Evolutionary conservation across 2,329 filamentous ascomycete genomes (phyloP).

Genomic region (Exophiala mesophila): DNA sequence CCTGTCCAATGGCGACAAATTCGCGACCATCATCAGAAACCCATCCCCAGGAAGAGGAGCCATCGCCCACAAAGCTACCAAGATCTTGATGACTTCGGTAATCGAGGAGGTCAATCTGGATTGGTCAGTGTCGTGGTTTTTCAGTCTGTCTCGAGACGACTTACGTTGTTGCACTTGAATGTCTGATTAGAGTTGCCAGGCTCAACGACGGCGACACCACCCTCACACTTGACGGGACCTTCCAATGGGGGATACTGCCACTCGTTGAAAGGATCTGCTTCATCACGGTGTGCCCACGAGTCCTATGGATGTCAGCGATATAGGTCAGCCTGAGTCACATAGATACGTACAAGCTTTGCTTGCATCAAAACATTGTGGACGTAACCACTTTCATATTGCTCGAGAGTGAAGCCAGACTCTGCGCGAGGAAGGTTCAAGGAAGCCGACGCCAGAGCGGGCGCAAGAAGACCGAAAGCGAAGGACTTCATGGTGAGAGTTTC

Average conservation of each 20-base stretch:
- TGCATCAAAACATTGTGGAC: slow-evolving; percentile 15
- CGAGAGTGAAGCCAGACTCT: background rate
- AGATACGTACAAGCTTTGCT: slow-evolving; percentile 6
- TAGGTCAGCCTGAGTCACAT: background rate
- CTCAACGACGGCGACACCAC: slow-evolving; percentile 43
- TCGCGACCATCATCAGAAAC: slow-evolving; percentile 46
- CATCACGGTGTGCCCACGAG: slow-evolving; percentile 10
- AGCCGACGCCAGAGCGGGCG: background rate
- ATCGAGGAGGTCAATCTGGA: slow-evolving; percentile 22
- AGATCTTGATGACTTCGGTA: slow-evolving; percentile 23
- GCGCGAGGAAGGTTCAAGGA: slow-evolving; percentile 1
- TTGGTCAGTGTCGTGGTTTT: background rate
- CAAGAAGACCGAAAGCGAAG: background rate
- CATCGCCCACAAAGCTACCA: slow-evolving; percentile 15
- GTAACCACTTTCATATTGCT: slow-evolving; percentile 10
- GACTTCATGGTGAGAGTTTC: slow-evolving; percentile 2
- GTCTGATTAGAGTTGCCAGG: slow-evolving; percentile 46
- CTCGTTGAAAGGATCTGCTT: slow-evolving; percentile 7
- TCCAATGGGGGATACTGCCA: slow-evolving; percentile 13
- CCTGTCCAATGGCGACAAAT: slow-evolving; percentile 47
- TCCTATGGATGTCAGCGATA: background rate
- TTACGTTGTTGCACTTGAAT: slow-evolving; percentile 42
- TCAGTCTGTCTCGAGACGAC: background rate
- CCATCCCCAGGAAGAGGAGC: slow-evolving; percentile 41
- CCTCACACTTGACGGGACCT: slow-evolving; percentile 32